Base-by-base conservation (phyloP, 768 basidiomycete species). In the Lactarius vividus region DNA sequence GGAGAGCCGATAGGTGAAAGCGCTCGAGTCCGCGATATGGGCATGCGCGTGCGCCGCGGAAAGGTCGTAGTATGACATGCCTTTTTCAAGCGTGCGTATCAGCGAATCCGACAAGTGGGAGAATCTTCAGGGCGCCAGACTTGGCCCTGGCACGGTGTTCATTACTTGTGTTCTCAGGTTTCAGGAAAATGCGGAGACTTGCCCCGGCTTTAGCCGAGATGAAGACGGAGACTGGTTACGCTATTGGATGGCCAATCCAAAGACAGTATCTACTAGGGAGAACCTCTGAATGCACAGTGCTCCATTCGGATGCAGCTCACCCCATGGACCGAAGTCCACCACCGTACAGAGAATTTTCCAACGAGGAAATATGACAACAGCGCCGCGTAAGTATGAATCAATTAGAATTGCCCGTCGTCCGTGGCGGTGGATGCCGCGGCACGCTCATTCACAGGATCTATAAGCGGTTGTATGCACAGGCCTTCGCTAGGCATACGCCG, bases 11-110 rank as follows among this genome's bases (percentile, higher is more conserved):
- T 20, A 44, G 11, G 49, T 16, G 42, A 29, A 26, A 23, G 23
- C 35, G 35, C 35, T 11, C 11, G 11, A 26, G 40, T 9, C 58
- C 31, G 46, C 28, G 37, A 57, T 40, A 49, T 57, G 26, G 29
- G 28, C 46, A 20, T 23, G n/a, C n/a, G 26, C 6, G 26, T 42
- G 39, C 49, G 39, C 55, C 65, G 65, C 65, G 65, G 65, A 57
- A 55, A 49, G 4, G 23, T 26, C 44, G 31, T 33, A 18, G 28
- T 42, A 33, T 42, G 42, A 63, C n/a, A 44, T 33, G 3, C 29
- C 8, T 11, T 53, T 15, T 26, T 20, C 11, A 57, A 4, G n/a
- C 16, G 3, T 6, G 26, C 57, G 29, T 44, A 33, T 53, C 39
- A 42, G 28, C 55, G 55, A 57, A 57, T 15, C 49, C 18, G 56